Evolutionary conservation across 2,329 filamentous ascomycete species (phyloP).

Genomic region (Diaporthe vaccinii): DNA sequence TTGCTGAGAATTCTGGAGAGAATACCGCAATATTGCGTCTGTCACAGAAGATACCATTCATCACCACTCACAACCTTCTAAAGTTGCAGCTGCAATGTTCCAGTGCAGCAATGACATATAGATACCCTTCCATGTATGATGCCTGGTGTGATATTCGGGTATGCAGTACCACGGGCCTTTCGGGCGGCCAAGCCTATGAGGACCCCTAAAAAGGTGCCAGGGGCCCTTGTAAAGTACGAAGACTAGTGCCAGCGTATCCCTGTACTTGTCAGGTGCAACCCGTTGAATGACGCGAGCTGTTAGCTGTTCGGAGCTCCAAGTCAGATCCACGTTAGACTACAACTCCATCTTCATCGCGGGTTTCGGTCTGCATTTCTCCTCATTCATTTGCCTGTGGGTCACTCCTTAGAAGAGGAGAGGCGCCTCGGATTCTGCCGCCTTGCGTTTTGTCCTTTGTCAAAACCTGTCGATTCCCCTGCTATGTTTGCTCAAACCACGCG

Average conservation of each 20-base stretch:
- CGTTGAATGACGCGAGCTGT: conserved; percentile 35
- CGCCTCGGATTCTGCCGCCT: neutral
- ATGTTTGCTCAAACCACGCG: conserved; percentile 36
- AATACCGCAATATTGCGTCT: neutral
- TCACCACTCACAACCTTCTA: conserved; percentile 23
- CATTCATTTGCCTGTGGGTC: neutral
- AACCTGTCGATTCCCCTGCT: conserved; percentile 17
- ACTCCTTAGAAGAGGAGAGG: conserved; percentile 12
- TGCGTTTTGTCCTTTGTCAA: neutral
- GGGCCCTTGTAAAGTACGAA: neutral
- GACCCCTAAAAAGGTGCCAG: neutral
- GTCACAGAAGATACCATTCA: neutral
- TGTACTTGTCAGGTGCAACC: conserved; percentile 8
- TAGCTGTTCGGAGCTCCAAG: conserved; percentile 33
- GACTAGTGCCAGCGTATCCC: conserved; percentile 23
- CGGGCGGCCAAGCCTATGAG: conserved; percentile 4
- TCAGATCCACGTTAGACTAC: conserved; percentile 31
- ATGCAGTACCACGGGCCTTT: neutral
- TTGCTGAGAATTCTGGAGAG: neutral
- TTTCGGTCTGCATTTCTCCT: conserved; percentile 8
- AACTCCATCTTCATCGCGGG: conserved; percentile 7
- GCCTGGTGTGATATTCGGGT: neutral
- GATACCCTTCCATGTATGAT: neutral
- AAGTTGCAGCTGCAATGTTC: neutral
- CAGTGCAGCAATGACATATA: conserved; percentile 10